Conservation (phyloP, 139 green algal species). For the Asterochloris sp. region DNA sequence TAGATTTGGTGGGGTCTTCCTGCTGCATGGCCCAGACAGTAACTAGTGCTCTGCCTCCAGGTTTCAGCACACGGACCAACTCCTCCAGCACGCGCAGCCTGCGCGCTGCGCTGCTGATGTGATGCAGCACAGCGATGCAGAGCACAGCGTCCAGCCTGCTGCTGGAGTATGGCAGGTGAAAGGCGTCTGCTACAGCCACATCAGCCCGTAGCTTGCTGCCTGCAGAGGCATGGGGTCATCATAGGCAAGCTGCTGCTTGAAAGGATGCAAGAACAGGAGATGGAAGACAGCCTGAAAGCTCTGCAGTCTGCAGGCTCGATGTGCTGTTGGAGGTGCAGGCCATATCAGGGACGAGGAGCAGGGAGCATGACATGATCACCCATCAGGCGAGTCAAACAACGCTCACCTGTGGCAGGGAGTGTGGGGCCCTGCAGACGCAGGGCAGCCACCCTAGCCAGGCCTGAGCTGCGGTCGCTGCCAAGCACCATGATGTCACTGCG, state of each 20-base stretch:
- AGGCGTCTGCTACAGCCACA: slow-evolving; percentile 78
- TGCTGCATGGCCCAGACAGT: slow-evolving; percentile 94
- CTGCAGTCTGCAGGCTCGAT: background rate
- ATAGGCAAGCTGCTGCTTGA: background rate
- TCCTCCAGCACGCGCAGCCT: slow-evolving; percentile 67
- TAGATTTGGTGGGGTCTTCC: slow-evolving; percentile 81
- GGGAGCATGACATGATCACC: background rate
- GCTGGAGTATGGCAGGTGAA: slow-evolving; percentile 72
- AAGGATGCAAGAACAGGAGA: background rate
- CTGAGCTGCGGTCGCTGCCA: slow-evolving; percentile 68
- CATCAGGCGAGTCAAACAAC: background rate
- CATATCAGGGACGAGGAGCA: background rate
- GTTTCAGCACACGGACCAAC: slow-evolving; percentile 69
- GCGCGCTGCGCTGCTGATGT: slow-evolving; percentile 65
- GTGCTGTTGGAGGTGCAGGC: background rate
- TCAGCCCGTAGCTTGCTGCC: slow-evolving; percentile 44
- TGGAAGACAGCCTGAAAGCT: background rate
- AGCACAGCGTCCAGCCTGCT: slow-evolving; percentile 79
- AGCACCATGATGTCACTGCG: slow-evolving; percentile 67
- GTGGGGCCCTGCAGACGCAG: slow-evolving; percentile 28
- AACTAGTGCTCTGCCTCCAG: slow-evolving; percentile 66
- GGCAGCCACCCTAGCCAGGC: slow-evolving; percentile 44
- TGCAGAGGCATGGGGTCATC: background rate
- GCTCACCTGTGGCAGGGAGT: background rate
- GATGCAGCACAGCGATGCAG: slow-evolving; percentile 96